A percentile compares a stretch with the other conserved stretches of the same genome.
These are phyloP conservation scores for Leishmania guyanensis DNA, from an alignment of 208 protist genomes.

Conservation along the genomic window DNA sequence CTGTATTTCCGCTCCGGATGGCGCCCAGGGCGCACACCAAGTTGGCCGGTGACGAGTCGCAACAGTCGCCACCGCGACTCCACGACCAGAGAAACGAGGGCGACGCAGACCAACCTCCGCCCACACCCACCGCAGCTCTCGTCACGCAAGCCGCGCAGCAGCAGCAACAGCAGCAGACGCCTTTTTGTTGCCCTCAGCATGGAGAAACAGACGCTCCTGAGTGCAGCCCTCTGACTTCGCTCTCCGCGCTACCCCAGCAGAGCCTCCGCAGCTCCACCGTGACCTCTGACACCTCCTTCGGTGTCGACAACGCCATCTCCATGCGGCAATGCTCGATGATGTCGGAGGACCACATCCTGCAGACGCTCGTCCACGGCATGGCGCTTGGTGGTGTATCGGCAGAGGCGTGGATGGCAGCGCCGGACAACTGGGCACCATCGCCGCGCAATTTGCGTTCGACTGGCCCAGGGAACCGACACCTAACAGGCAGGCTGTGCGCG, in stretches of 20 bases:
- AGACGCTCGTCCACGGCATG: constrained; percentile 40
- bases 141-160: background rate
- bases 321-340: constrained; percentile 19
- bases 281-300: constrained; percentile 11
- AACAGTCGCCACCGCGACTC: background rate
- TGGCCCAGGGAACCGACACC: background rate
- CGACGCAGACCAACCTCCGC: background rate
- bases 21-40: background rate
- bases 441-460: background rate
- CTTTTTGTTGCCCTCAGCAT: background rate
- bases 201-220: constrained; percentile 3
- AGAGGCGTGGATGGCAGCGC: constrained; percentile 12
- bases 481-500: background rate
- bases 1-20: background rate
- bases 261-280: constrained; percentile 21
- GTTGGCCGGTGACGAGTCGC: background rate
- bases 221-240: constrained; percentile 10
- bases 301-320: constrained; percentile 14
- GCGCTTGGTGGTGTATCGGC: constrained; percentile 21
- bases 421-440: background rate
- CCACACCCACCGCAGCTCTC: background rate
- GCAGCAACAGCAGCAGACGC: background rate
- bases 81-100: background rate
- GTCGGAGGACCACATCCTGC: constrained; percentile 27
- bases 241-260: constrained; percentile 10